Percentiles rank a stretch among this genome's conserved stretches.
Evolutionary conservation across 192 early-diverging fungal species (phyloP).

Genomic region (Backusella parvicylindrica): DNA sequence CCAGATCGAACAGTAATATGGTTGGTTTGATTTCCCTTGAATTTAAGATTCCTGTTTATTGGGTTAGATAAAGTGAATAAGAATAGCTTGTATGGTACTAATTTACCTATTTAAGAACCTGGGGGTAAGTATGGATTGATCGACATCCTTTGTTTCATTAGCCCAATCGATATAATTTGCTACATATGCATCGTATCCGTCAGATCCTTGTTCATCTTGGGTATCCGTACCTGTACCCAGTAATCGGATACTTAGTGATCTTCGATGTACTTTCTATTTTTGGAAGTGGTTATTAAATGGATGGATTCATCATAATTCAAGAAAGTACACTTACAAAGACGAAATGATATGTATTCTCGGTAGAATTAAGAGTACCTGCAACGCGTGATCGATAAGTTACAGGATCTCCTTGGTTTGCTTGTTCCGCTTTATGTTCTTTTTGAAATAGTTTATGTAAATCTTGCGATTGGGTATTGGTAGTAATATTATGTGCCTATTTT

Average conservation of each 20-base stretch:
- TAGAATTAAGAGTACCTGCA: conserved; percentile 2
- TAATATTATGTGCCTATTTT: conserved; percentile 18
- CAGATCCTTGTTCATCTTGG: conserved; percentile 1
- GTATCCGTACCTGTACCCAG: neutral
- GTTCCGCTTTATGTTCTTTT: conserved; percentile 9
- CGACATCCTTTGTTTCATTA: conserved; percentile 18
- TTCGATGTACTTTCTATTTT: conserved; percentile 12
- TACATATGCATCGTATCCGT: conserved; percentile 22
- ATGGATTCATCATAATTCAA: neutral
- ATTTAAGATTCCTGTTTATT: conserved; percentile 10
- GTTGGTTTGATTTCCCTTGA: neutral
- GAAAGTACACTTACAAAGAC: neutral
- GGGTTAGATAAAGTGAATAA: neutral
- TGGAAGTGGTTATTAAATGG: neutral
- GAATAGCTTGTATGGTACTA: neutral
- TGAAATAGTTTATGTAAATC: conserved; percentile 7
- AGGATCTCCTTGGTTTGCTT: neutral
- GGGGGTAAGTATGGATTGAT: conserved; percentile 3
- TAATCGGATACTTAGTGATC: conserved; percentile 14
- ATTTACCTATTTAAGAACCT: conserved; percentile 18
- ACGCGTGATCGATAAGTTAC: conserved; percentile 1
- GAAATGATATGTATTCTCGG: neutral
- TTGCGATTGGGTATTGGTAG: conserved; percentile 10
- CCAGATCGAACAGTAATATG: conserved; percentile 68
- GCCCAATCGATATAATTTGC: conserved; percentile 29